phyloP scores from a whole-genome alignment of 495 filamentous ascomycete genomes.

The Aspergillus biplanus region DNA sequence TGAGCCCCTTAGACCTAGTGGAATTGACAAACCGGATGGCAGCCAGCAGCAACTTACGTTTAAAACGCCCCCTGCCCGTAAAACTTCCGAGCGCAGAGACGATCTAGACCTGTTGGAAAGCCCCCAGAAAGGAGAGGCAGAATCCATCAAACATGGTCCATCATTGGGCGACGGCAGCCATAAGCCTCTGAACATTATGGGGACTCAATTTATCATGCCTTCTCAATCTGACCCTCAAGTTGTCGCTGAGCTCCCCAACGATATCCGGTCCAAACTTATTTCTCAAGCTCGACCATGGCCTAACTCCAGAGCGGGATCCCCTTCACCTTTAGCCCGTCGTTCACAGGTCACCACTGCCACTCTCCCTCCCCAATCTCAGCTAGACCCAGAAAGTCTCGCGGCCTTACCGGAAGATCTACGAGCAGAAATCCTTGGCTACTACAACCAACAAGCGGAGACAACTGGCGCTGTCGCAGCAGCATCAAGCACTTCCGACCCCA shows the following conservation, averaged over 20 bases:
- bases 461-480: conserved; percentile 42
- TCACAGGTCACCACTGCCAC: conserved; percentile 20
- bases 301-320: conserved; percentile 32
- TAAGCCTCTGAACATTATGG: conserved; percentile 73
- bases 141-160: conserved; percentile 45
- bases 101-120: conserved; percentile 65
- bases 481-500: conserved; percentile 40
- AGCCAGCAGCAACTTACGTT: conserved; percentile 69
- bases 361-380: conserved; percentile 57
- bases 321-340: conserved; percentile 35
- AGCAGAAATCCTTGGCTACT: conserved; percentile 74
- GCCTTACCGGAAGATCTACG: conserved; percentile 83
- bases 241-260: conserved; percentile 74
- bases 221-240: conserved; percentile 75
- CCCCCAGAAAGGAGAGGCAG: conserved; percentile 65
- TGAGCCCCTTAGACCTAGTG: conserved; percentile 67
- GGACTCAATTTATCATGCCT: conserved; percentile 88
- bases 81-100: conserved; percentile 25
- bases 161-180: conserved; percentile 58
- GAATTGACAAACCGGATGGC: conserved; percentile 47
- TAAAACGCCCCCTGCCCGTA: conserved; percentile 46
- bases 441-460: conserved; percentile 39
- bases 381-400: conserved; percentile 74
- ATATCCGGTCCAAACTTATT: conserved; percentile 77
- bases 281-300: conserved; percentile 47